Evolutionary conservation across 805 yeast genomes (phyloP), one percentile per base, ranked within the genome.

Genomic region (Wickerhamiella brachini): DNA sequence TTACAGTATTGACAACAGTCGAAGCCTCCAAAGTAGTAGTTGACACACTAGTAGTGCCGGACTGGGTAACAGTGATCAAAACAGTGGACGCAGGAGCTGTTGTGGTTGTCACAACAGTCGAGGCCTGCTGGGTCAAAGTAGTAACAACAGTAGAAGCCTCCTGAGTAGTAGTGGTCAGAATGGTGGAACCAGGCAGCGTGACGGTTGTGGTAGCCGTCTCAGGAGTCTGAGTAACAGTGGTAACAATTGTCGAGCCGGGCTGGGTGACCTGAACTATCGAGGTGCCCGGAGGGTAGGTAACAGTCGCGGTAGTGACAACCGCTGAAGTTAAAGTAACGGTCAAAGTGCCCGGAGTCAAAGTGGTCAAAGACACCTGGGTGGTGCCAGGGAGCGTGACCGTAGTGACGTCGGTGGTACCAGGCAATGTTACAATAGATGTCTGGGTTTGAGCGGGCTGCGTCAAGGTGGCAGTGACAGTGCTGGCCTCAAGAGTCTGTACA

Each of bases 371-470:
- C 2, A 46, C 34, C 34, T 18, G 26, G 5, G 51, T 48, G 2
- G 51, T 42, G 13, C 46, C 52, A 20, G 52, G 49, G 9, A 46
- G 34, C 4, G 52, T 50, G 15, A 41, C n/a, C 9, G 52, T 50
- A 2, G 29, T 29, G 17, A 29, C 31, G 5, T 42, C 20, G 15
- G 52, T 50, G 10, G 44, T 45, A 5, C 44, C 52, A n/a, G 52
- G 52, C 7, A 29, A 22, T 3, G 52, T 50, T 2, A 22, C 23
- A 8, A 24, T 13, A 8, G 20, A n/a, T 2, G 46, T 49, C 34
- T n/a, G 20, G 15, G 49, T 37, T 21, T 6, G 22, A 5, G 22
- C 34, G n/a, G 46, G 18, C 18, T 26, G 34, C 4, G 45, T 45
- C 4, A 48, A 5, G 18, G 52, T 45, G 3, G 22, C 24, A 15